A percentile compares a stretch with the other conserved stretches of the same genome.
Evolutionary conservation across 2,329 filamentous ascomycete genomes (phyloP).

Genomic region (Cladobotryum mycophilum): DNA sequence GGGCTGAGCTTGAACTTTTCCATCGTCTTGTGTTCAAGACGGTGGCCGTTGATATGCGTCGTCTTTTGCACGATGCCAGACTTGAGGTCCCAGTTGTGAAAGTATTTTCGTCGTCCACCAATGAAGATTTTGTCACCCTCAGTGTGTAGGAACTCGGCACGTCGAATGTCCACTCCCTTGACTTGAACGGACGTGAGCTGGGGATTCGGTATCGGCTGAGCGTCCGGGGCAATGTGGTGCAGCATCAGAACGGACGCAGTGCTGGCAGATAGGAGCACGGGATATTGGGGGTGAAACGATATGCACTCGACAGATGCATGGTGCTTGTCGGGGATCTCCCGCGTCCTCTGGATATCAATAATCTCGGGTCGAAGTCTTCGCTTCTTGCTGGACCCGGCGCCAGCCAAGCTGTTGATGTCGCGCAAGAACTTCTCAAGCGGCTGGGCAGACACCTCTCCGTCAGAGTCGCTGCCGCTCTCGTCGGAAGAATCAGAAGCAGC

Average conservation of each 20-base stretch:
- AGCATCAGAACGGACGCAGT: slow-evolving; percentile 79
- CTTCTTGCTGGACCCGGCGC: slow-evolving; percentile 47
- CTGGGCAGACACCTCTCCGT: slow-evolving; percentile 58
- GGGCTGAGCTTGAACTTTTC: slow-evolving; percentile 85
- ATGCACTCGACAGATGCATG: slow-evolving; percentile 75
- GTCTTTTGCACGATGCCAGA: slow-evolving; percentile 80
- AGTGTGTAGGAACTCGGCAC: slow-evolving; percentile 71
- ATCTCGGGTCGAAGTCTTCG: slow-evolving; percentile 78
- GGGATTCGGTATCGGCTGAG: slow-evolving; percentile 74
- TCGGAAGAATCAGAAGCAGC: slow-evolving; percentile 45
- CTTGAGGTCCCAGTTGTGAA: slow-evolving; percentile 88
- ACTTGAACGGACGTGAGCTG: slow-evolving; percentile 86
- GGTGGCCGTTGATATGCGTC: slow-evolving; percentile 65
- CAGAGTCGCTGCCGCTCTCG: slow-evolving; percentile 52
- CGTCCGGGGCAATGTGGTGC: slow-evolving; percentile 77
- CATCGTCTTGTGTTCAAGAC: slow-evolving; percentile 82
- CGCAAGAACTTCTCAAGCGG: slow-evolving; percentile 77
- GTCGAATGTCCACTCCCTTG: slow-evolving; percentile 74
- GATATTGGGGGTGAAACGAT: slow-evolving; percentile 82
- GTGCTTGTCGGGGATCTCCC: slow-evolving; percentile 76
- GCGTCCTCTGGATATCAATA: slow-evolving; percentile 81
- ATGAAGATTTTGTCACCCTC: slow-evolving; percentile 77
- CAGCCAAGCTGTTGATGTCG: slow-evolving; percentile 62
- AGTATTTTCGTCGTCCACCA: slow-evolving; percentile 80
- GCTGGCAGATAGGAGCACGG: slow-evolving; percentile 84